Percentiles rank a stretch among this genome's conserved stretches.
These are phyloP conservation scores for Sambucus nigra DNA, from an alignment of 129 eudicot genomes.

Conservation along the genomic window DNA sequence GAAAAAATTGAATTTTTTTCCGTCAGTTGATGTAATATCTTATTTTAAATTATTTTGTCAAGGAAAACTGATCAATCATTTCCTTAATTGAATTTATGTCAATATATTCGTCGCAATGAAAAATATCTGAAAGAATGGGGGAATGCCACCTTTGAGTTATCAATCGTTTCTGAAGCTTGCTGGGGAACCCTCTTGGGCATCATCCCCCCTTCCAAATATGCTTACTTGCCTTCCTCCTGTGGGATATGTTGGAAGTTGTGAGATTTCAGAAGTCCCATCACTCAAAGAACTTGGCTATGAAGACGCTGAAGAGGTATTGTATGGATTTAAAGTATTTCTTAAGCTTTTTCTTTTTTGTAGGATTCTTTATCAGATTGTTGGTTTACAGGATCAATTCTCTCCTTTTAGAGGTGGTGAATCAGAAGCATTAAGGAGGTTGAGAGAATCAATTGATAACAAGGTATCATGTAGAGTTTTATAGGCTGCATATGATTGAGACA, in stretches of 20 bases:
- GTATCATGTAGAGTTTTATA: constrained; percentile 17
- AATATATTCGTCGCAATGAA: not conserved
- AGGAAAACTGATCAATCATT: not conserved
- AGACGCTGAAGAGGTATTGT: constrained; percentile 44
- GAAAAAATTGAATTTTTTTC: constrained; percentile 1
- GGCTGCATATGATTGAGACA: not conserved
- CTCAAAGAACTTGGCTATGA: constrained; percentile 65
- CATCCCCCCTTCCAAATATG: constrained; percentile 37
- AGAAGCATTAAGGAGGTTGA: constrained; percentile 74
- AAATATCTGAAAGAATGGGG: constrained; percentile 52
- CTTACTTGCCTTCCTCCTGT: constrained; percentile 39
- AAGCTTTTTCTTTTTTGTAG: not conserved
- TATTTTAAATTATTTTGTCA: not conserved
- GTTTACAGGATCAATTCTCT: constrained; percentile 45
- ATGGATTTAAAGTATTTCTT: not conserved
- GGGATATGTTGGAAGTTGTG: constrained; percentile 37
- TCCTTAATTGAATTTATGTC: not conserved
- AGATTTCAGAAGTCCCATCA: constrained; percentile 54
- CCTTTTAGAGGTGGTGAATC: constrained; percentile 80
- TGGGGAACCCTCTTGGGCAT: constrained; percentile 68
- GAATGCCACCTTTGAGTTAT: constrained; percentile 73
- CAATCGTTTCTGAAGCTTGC: constrained; percentile 69
- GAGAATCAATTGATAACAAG: constrained; percentile 47
- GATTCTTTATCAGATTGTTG: not conserved
- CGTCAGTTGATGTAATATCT: not conserved